Evolutionary conservation across 306 rosid species (phyloP).

Genomic region (Elaeagnus macrophylla): DNA sequence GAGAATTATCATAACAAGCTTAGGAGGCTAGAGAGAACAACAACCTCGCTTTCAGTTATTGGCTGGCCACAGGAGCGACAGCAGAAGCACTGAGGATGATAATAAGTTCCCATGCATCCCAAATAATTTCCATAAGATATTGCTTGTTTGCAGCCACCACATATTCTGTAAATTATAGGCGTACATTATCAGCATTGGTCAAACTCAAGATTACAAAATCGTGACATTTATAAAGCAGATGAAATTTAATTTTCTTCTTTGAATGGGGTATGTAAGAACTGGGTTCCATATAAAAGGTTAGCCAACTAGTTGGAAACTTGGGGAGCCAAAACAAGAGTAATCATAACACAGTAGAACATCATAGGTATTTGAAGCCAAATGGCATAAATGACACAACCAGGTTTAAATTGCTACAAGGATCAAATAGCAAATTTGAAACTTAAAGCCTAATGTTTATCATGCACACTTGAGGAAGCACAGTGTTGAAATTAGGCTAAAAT

Average conservation of each 20-base stretch:
- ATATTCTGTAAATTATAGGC: slow-evolving; percentile 33
- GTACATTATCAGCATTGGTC: slow-evolving; percentile 3
- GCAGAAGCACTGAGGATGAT: slow-evolving; percentile 75
- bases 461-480: neutral
- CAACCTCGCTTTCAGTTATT: slow-evolving; percentile 82
- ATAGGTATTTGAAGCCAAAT: too few species aligned
- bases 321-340: too few species aligned
- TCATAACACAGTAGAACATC: too few species aligned
- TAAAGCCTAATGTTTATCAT: slow-evolving; percentile 11
- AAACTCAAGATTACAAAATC: slow-evolving; percentile 1
- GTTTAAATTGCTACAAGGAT: neutral
- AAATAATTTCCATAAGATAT: slow-evolving; percentile 60
- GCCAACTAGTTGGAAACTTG: too few species aligned
- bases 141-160: slow-evolving; percentile 64
- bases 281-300: neutral
- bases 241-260: neutral
- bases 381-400: too few species aligned
- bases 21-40: slow-evolving; percentile 16
- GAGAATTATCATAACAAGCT: slow-evolving; percentile 5
- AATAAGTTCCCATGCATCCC: slow-evolving; percentile 62
- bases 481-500: neutral
- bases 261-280: neutral
- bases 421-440: neutral
- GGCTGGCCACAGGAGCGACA: slow-evolving; percentile 69
- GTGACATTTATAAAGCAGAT: neutral